Conservation (phyloP, 306 rosid genomes). For the Urtica urens region DNA sequence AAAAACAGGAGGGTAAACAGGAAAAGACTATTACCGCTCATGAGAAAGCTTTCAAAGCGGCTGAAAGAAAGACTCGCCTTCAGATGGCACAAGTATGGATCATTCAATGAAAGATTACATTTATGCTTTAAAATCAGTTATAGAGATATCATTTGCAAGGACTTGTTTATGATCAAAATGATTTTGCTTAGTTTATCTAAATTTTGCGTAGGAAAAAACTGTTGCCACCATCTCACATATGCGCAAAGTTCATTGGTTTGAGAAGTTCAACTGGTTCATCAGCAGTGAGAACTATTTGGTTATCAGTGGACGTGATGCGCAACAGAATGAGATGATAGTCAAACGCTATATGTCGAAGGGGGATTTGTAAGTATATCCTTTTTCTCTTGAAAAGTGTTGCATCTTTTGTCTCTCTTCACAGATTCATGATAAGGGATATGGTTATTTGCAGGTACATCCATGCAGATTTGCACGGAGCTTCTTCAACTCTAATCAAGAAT, state of each 20-base stretch:
- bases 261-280: constrained; percentile 95
- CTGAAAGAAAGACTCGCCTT: constrained; percentile 88
- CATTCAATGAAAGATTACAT: no score
- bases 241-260: constrained; percentile 99
- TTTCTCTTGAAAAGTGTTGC: not conserved
- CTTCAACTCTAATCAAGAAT: constrained; percentile 84
- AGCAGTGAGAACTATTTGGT: constrained; percentile 97
- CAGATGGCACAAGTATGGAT: constrained; percentile 88
- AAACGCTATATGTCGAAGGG: constrained; percentile 98
- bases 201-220: constrained; percentile 69
- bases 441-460: constrained; percentile 65
- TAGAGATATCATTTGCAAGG: no score
- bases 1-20: constrained; percentile 90
- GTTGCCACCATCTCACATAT: constrained; percentile 88
- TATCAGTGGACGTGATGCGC: constrained; percentile 98
- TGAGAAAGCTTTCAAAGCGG: constrained; percentile 94
- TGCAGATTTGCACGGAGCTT: constrained; percentile 97
- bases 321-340: constrained; percentile 98
- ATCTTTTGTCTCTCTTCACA: not conserved
- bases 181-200: no score
- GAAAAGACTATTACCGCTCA: constrained; percentile 89
- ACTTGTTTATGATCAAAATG: no score
- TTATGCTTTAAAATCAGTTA: no score
- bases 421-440: constrained; percentile 9
- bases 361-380: constrained; percentile 73